A percentile compares a stretch with the other conserved stretches of the same genome.
These are phyloP conservation scores for Beverwykella pulmonaria DNA, from an alignment of 495 filamentous ascomycete genomes.

Conservation along the genomic window DNA sequence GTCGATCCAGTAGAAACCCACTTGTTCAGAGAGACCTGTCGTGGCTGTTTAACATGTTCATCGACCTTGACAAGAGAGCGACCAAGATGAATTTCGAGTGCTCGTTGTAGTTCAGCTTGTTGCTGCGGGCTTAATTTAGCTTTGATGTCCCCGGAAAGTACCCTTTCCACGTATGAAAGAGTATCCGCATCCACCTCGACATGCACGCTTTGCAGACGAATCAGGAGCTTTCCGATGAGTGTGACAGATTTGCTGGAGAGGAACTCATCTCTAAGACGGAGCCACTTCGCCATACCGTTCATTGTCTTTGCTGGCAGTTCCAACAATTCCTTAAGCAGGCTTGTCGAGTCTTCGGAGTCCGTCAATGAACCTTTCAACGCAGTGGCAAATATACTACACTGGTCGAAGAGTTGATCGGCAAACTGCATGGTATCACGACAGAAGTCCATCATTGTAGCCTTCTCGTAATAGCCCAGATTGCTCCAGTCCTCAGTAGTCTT, in stretches of 20 bases:
- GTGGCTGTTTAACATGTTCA: conserved; percentile 28
- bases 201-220: conserved; percentile 67
- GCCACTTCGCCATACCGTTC: conserved; percentile 73
- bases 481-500: conserved; percentile 79
- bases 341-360: conserved; percentile 39
- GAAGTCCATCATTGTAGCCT: conserved; percentile 81
- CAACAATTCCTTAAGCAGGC: conserved; percentile 54
- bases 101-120: conserved; percentile 77
- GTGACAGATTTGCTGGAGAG: conserved; percentile 74
- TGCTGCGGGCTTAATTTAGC: conserved; percentile 76
- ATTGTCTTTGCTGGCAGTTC: conserved; percentile 65
- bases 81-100: conserved; percentile 75
- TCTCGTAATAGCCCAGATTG: conserved; percentile 62
- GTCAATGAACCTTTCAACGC: conserved; percentile 57
- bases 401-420: conserved; percentile 78
- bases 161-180: conserved; percentile 62
- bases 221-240: conserved; percentile 70
- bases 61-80: conserved; percentile 53
- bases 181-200: conserved; percentile 67
- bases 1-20: conserved; percentile 21
- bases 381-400: conserved; percentile 75
- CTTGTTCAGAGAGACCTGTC: conserved; percentile 32
- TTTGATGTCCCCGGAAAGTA: conserved; percentile 60
- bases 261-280: conserved; percentile 80
- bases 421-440: conserved; percentile 92